Base-by-base conservation (phyloP, 2,329 filamentous ascomycete species). In the Pezicula carpinea region DNA sequence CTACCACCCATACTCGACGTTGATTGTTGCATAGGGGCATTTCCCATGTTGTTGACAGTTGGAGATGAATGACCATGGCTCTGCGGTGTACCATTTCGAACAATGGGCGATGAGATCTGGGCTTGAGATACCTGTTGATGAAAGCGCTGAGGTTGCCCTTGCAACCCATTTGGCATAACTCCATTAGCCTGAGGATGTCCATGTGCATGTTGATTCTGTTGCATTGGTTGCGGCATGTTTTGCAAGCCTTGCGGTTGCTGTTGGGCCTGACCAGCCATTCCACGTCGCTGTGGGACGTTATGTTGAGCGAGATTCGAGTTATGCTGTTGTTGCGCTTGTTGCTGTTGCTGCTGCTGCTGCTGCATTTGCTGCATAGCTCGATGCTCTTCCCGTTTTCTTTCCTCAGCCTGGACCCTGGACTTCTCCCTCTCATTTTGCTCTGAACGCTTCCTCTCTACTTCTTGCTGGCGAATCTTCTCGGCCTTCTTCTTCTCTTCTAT, bases 401-500 rank as follows among this genome's bases (percentile, higher is more conserved):
- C 38, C 22, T 40, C 51, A 40, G 70, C 65, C 31, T 68, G 63
- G 29, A 59, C 52, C 39, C 56, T 58, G 32, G 63, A 58, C 46
- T 69, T 69, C 52, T 74, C 72, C 47, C 71, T 59, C 70, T 77
- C 72, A 10, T 66, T 65, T 29, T 73, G 67, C 47, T 72, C 67
- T 29, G 71, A 64, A 44, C 70, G 68, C 55, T 79, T 75, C 48
- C 72, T 63, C 64, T 75, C 59, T 67, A 69, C 48, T 65, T 64
- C 46, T 67, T 68, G 55, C 49, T 85, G 79, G 54, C 83, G 79
- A 45, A 81, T 72, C 66, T 89, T 89, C 59, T 93, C 87, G 48
- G 84, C 80, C 50, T 86, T 85, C 54, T 83, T 83, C 61, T 83
- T 86, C 63, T 95, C 88, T 21, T 83, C 82, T 50, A 89, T 85